These are phyloP conservation scores for Leccinum pachyderme DNA, from an alignment of 1,284 basidiomycete species.

Conservation along the genomic window DNA sequence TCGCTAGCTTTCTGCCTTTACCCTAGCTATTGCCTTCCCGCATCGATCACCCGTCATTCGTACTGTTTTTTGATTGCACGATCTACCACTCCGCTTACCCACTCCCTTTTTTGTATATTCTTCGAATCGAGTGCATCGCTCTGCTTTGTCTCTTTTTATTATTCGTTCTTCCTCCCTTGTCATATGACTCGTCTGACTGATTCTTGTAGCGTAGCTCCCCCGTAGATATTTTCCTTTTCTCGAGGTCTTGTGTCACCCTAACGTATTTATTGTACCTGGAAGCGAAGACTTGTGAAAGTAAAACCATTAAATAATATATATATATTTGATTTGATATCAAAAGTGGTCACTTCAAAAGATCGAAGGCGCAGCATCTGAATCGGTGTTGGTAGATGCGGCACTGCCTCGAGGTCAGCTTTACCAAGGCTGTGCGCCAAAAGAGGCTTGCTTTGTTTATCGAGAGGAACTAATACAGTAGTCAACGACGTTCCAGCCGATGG, in stretches of 20 bases:
- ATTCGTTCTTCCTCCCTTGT: constrained; percentile 11
- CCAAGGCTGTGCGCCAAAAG: background rate
- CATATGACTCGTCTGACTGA: constrained; percentile 4
- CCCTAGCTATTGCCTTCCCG: constrained; percentile 6
- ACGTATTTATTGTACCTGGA: constrained; percentile 29
- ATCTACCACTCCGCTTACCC: constrained; percentile 13
- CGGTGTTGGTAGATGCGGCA: background rate
- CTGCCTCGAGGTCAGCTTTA: constrained; percentile 13
- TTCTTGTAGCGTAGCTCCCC: constrained; percentile 34
- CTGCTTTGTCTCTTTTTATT: constrained; percentile 23
- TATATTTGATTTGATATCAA: background rate
- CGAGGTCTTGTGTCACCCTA: constrained; percentile 21
- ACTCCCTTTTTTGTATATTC: constrained; percentile 13
- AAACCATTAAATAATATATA: constrained; percentile 23
- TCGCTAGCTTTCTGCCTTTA: constrained; percentile 1
- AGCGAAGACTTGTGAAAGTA: constrained; percentile 6
- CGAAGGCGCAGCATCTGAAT: background rate
- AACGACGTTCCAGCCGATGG: background rate
- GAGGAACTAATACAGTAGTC: background rate
- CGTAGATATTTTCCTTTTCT: constrained; percentile 24
- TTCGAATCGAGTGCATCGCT: background rate
- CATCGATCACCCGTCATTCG: constrained; percentile 14
- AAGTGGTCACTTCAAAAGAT: background rate
- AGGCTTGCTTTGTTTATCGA: background rate
- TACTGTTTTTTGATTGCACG: constrained; percentile 34